Conservation (phyloP, 371 early-diverging fungal genomes). For the Mycotypha africana region DNA sequence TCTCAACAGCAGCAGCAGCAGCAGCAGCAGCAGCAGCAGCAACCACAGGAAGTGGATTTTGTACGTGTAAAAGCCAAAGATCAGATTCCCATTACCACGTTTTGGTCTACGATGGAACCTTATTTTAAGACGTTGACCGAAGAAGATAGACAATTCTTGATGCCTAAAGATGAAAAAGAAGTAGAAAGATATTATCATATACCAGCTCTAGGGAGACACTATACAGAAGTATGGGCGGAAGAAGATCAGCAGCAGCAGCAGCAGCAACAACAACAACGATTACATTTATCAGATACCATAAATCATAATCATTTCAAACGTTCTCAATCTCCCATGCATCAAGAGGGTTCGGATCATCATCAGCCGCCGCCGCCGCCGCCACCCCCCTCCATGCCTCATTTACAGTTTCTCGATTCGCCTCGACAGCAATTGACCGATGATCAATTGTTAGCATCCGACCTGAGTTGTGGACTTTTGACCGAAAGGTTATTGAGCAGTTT, state of each 20-base stretch:
- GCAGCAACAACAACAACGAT: no score
- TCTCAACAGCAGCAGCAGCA: no score
- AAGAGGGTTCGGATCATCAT: not conserved
- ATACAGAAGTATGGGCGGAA: slow-evolving; percentile 76
- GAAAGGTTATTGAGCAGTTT: slow-evolving; percentile 70
- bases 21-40: no score
- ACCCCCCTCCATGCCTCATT: no score
- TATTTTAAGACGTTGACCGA: slow-evolving; percentile 77
- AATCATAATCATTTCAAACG: not conserved
- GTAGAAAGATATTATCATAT: slow-evolving; percentile 65
- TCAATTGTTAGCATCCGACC: slow-evolving; percentile 42
- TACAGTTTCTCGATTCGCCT: no score
- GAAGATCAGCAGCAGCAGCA: slow-evolving; percentile 74
- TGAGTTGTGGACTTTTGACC: slow-evolving; percentile 61
- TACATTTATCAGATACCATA: not conserved
- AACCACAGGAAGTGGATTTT: slow-evolving; percentile 29
- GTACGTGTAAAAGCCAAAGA: slow-evolving; percentile 44
- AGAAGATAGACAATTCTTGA: slow-evolving; percentile 68
- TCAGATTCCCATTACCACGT: slow-evolving; percentile 77
- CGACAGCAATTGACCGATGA: slow-evolving; percentile 45
- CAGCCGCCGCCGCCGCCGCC: no score
- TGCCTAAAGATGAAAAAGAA: slow-evolving; percentile 61
- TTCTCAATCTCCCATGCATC: slow-evolving; percentile 1
- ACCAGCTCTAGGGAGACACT: slow-evolving; percentile 75
- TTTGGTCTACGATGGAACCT: slow-evolving; percentile 80